Conservation (phyloP, 352 stramenopile genomes). For the Elongisporangium prolatum region DNA sequence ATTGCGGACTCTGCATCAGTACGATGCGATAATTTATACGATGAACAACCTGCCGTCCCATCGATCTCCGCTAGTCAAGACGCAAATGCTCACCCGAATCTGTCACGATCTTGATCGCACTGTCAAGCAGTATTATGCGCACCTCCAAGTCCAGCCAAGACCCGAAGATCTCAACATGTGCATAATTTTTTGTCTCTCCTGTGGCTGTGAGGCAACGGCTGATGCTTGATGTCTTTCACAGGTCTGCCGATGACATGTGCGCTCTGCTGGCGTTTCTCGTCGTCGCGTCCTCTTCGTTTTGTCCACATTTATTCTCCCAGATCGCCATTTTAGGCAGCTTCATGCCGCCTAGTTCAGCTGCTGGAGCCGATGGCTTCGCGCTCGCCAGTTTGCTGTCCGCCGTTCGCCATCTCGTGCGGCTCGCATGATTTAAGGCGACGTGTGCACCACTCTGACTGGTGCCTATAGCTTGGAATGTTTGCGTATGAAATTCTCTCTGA, state of each 20-base stretch:
- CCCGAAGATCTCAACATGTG: slow-evolving; percentile 36
- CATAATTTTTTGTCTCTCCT: slow-evolving; percentile 3
- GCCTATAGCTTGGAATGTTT: no score
- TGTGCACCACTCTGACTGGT: no score
- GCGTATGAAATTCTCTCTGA: no score
- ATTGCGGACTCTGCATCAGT: slow-evolving; percentile 28
- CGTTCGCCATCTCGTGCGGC: slow-evolving; percentile 31
- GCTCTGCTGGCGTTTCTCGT: slow-evolving; percentile 54
- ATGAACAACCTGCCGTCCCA: slow-evolving; percentile 42
- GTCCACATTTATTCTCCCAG: slow-evolving; percentile 49
- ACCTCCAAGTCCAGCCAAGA: slow-evolving; percentile 8
- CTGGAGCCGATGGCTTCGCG: slow-evolving; percentile 43
- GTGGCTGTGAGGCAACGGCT: neutral
- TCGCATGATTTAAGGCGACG: slow-evolving; percentile 14
- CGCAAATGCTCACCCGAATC: slow-evolving; percentile 32
- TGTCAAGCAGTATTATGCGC: slow-evolving; percentile 39
- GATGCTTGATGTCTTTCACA: slow-evolving; percentile 4
- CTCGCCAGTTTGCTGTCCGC: slow-evolving; percentile 43
- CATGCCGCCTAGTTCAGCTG: slow-evolving; percentile 19
- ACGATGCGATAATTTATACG: slow-evolving; percentile 27
- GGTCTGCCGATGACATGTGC: slow-evolving; percentile 39
- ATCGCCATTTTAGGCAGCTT: slow-evolving; percentile 57
- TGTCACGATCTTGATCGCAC: slow-evolving; percentile 40
- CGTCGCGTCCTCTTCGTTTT: slow-evolving; percentile 33
- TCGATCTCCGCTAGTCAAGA: slow-evolving; percentile 53